Base-by-base conservation (phyloP, 768 basidiomycete genomes). In the Scleroderma citrinum region DNA sequence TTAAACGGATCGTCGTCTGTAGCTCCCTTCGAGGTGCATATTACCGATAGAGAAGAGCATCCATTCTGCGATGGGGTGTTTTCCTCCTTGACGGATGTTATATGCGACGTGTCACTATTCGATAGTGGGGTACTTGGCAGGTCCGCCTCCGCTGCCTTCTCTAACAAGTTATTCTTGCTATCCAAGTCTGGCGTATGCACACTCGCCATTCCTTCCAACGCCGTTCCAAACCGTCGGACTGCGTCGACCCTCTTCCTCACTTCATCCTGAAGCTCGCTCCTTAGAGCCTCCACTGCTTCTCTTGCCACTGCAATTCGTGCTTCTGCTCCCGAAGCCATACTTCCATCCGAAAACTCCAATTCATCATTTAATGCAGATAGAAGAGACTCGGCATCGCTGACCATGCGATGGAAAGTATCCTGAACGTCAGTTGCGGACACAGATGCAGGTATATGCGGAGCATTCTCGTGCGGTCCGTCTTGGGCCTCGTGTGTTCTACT, bases 181-280 rank as follows among this genome's bases (percentile, higher is more conserved):
- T 30, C 20, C 5, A 17, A 24, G 20, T 16, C 4, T 39, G 21
- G 52, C 44, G 1, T 19, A 29, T 4, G 35, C 29, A 29, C 10
- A 31, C 54, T 34, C 49, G 43, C 44, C n/a, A 4, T 30, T 23
- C 2, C 24, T 38, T 2, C 48, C 41, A 35, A 12, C 26, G 26
- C 5, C n/a, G 34, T 14, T 7, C 39, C 51, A 3, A 24, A 17
- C 17, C 30, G 53, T 37, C 47, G 58, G 19, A 60, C 42, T 12
- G 54, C 58, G 13, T 66, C 61, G 41, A 86, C 36, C 32, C 83
- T 67, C 54, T 71, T 73, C 48, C 70, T 71, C 16, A 73, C 72
- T 61, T 88, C 84, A 7, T 59, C 56, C 52, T 81, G 71, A 37
- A 90, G 61, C 59, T 90, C 85, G 38, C 69, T 67, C 34, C 73